Evolutionary conservation across 2,329 filamentous ascomycete genomes (phyloP), one percentile per base, ranked within the genome.

Genomic region (Penicillium oxalicum): DNA sequence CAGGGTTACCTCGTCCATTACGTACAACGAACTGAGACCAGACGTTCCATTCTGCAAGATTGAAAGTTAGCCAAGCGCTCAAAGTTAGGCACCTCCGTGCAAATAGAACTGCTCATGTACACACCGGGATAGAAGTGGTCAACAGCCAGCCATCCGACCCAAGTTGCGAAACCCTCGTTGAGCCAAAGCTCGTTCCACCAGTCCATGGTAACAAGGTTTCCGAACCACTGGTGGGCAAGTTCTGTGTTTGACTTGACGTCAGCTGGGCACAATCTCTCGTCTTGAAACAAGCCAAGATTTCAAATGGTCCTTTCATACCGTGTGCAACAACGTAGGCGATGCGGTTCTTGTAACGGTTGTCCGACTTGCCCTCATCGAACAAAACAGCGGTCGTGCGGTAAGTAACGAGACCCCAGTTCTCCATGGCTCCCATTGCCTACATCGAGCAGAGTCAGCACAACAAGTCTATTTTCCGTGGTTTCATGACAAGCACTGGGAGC

Each of bases 301-400:
- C 12, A 35, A 26, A 18, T 5, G 9, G n/a, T 6, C 7, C 11
- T 40, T 35, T 54, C 66, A 59, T 56, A 75, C 73, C 74, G 71
- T 98, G 93, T n/a, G 93, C 91, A 44, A 97, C 91, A 48, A 97
- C 91, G 63, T 98, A 97, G 29, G 93, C 93, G 55, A 98, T 87
- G 34, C 91, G 81, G 69, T 95, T 96, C 71, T 90, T 91, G 74
- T 91, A 96, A 56, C 84, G 83, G 37, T 88, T 83, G 66, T 96
- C 91, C 0, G 91, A 96, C 42, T 86, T 87, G 66, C 89, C 84
- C 68, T 95, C 89, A 62, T 98, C 91, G 64, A 93, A 98, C n/a
- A 98, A 79, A 27, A 98, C 86, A 44, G 93, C 91, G 9, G 91
- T 97, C 9, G 91, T 95, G 57, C 90, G 82, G 74, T 97, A 98